Conservation (phyloP, 371 early-diverging fungal genomes). For the Syncephalis fuscata region DNA sequence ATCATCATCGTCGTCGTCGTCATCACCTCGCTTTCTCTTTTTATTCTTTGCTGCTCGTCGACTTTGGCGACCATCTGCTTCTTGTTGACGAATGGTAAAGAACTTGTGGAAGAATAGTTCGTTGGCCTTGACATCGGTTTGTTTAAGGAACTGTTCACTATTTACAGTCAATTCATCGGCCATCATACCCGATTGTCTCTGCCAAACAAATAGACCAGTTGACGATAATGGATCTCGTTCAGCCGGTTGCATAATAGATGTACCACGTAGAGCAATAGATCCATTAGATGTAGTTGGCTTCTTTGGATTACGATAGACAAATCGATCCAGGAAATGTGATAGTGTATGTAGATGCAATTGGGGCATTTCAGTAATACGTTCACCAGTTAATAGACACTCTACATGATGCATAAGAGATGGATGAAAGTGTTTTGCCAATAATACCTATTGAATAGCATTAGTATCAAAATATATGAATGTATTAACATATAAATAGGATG, state of each 20-base stretch:
- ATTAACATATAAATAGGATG: neutral
- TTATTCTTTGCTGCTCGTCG: conserved; percentile 17
- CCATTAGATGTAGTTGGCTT: conserved; percentile 17
- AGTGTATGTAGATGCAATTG: conserved; percentile 85
- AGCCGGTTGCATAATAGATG: conserved; percentile 42
- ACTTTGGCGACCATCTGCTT: conserved; percentile 18
- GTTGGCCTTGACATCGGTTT: conserved; percentile 38
- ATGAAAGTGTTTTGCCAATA: conserved; percentile 73
- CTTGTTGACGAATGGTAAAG: conserved; percentile 30
- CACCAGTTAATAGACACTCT: conserved; percentile 43
- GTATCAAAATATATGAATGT: no score
- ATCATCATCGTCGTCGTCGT: conserved; percentile 25
- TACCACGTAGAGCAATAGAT: conserved; percentile 14
- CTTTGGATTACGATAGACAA: conserved; percentile 91
- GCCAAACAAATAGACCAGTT: conserved; percentile 13
- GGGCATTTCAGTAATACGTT: conserved; percentile 48
- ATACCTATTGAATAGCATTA: no score
- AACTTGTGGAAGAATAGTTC: conserved; percentile 74
- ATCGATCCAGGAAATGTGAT: conserved; percentile 85
- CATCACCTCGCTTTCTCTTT: conserved; percentile 17
- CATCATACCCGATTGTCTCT: conserved; percentile 13
- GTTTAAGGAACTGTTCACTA: conserved; percentile 38
- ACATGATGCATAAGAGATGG: conserved; percentile 79
- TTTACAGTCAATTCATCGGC: conserved; percentile 24
- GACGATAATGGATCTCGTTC: conserved; percentile 7